phyloP scores from a whole-genome alignment of 192 early-diverging fungal genomes.

The Coemansia sp. region DNA sequence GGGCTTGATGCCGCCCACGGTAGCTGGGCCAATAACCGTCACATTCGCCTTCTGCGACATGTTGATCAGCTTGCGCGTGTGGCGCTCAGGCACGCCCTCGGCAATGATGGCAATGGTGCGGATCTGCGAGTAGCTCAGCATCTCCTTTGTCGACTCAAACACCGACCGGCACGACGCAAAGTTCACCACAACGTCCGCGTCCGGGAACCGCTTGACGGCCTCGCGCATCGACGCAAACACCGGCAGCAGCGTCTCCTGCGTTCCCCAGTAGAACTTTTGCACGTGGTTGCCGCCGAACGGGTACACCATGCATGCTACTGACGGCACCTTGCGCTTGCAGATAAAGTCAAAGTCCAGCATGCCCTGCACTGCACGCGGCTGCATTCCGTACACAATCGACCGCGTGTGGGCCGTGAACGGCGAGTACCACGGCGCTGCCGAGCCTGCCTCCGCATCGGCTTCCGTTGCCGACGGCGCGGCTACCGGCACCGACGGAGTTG shows the following conservation, averaged over 20 bases:
- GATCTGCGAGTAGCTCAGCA: constrained; percentile 80
- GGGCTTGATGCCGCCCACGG: constrained; percentile 98
- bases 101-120: constrained; percentile 96
- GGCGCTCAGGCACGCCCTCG: constrained; percentile 97
- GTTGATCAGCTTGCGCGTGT: constrained; percentile 86
- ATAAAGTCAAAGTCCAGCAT: constrained; percentile 99
- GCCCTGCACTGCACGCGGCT: constrained; percentile 97
- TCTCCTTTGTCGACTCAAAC: constrained; percentile 87
- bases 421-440: constrained; percentile 59
- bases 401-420: constrained; percentile 83
- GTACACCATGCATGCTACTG: constrained; percentile 98
- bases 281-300: constrained; percentile 98
- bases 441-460: constrained; percentile 21
- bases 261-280: constrained; percentile 99
- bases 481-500: constrained; percentile 33
- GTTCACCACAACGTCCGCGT: constrained; percentile 93
- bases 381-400: constrained; percentile 97
- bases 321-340: constrained; percentile 88
- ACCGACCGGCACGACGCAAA: constrained; percentile 98
- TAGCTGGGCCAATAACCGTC: constrained; percentile 94
- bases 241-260: constrained; percentile 91
- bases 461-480: constrained; percentile 47
- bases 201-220: constrained; percentile 81
- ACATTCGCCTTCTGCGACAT: constrained; percentile 77
- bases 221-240: constrained; percentile 88